Base-by-base conservation (phyloP, 2,329 filamentous ascomycete species). In the Scedosporium apiospermum region DNA sequence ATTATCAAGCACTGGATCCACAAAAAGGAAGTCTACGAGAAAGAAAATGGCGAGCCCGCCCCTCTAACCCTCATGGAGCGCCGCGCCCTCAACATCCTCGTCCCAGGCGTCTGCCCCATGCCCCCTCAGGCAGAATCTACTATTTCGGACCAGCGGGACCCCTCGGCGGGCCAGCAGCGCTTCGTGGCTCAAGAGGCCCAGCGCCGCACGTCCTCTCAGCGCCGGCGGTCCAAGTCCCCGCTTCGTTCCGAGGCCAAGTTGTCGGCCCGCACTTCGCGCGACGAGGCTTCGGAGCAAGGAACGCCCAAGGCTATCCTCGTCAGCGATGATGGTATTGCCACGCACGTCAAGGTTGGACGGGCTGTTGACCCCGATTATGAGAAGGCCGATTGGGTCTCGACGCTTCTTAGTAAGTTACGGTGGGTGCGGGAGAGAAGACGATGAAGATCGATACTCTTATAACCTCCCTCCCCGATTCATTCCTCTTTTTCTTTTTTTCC, bases 21-120 rank as follows among this genome's bases (percentile, higher is more conserved):
- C 26, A 57, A 70, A 21, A 76, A 81, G 59, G 60, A 61, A 26
- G 18, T 21, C 60, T 23, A 51, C 49, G 60, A 61, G 60, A 27
- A 55, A 30, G 46, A 26, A 16, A 44, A 27, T 16, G 34, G 58
- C 3, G 41, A 65, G 14, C 74, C 77, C 0, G 71, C 75, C 1
- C 72, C 73, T 0, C 67, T 82, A 34, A 73, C 74, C 0, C 69
- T 71, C 4, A 65, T 68, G 4, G 74, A 83, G 67, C 68, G 71
- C 9, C 68, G 71, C 46, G 76, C 78, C 16, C 68, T 84, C 27
- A 69, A 72, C 0, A 69, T 73, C 4, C 71, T 84, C 57, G 70
- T 76, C 61, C 65, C 68, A 1, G 60, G 49, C 12, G n/a, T 27
- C 10, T 68, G 65, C 23, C 66, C 62, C 64, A 65, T 26, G 26